phyloP scores from a whole-genome alignment of 116 monocot genomes.

The Dioscorea cayenensis region DNA sequence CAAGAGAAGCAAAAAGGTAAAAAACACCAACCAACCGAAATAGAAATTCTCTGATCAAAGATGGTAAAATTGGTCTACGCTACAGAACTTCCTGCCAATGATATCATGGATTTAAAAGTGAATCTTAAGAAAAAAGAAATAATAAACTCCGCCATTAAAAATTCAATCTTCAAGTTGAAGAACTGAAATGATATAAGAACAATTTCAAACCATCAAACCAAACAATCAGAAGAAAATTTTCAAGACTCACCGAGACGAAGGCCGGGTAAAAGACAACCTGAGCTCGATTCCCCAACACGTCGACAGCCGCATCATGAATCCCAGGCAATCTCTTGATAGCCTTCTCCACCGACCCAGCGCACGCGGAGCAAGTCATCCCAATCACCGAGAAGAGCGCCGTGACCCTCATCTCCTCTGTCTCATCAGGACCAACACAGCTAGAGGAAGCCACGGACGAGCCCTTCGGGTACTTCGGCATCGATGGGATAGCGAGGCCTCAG shows the following conservation, averaged over 20 bases:
- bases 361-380: constrained; percentile 80
- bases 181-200: background rate
- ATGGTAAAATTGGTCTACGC: too few relatives aligned
- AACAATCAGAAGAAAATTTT: background rate
- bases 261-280: constrained; percentile 66
- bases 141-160: too few relatives aligned
- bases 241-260: constrained; percentile 58
- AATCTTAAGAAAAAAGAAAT: too few relatives aligned
- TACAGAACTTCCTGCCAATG: too few relatives aligned
- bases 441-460: background rate
- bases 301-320: constrained; percentile 78
- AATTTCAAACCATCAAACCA: background rate
- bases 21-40: too few relatives aligned
- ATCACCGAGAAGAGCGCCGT: constrained; percentile 42
- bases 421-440: background rate
- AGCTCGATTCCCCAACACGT: constrained; percentile 58
- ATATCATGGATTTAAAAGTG: too few relatives aligned
- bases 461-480: constrained; percentile 66
- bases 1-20: too few relatives aligned
- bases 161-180: too few relatives aligned
- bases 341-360: constrained; percentile 85
- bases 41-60: too few relatives aligned
- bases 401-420: constrained; percentile 11
- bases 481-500: constrained; percentile 54
- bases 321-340: constrained; percentile 76